Evolutionary conservation across 2,329 filamentous ascomycete genomes (phyloP).

Genomic region (Verticillium nubilum): DNA sequence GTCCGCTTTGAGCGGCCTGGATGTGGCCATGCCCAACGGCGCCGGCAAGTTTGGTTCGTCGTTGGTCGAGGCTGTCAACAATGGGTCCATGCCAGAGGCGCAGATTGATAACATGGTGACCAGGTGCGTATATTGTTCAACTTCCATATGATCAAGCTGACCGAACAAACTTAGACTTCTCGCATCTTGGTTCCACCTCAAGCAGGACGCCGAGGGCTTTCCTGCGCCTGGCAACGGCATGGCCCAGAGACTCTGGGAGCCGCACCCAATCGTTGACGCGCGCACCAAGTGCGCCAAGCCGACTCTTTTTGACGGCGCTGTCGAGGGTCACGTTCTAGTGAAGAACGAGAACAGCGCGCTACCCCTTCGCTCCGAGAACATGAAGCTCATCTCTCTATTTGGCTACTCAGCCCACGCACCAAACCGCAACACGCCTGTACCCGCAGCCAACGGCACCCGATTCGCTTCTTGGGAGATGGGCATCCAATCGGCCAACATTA

Average conservation of each 20-base stretch:
- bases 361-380: constrained; percentile 49
- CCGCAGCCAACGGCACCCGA: not conserved
- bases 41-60: constrained; percentile 42
- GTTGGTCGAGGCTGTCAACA: constrained; percentile 51
- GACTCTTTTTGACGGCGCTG: constrained; percentile 43
- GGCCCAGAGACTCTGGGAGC: constrained; percentile 50
- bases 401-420: constrained; percentile 56
- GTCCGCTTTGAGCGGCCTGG: constrained; percentile 59
- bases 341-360: constrained; percentile 64
- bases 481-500: not conserved
- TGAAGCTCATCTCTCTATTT: constrained; percentile 47
- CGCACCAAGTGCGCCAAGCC: constrained; percentile 37
- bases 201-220: constrained; percentile 20
- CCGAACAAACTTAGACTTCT: constrained; percentile 28
- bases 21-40: constrained; percentile 62
- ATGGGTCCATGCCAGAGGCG: constrained; percentile 50
- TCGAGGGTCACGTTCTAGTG: constrained; percentile 60
- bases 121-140: constrained; percentile 16
- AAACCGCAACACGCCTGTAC: constrained; percentile 31
- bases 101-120: constrained; percentile 57
- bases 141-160: not conserved
- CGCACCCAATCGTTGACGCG: constrained; percentile 43
- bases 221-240: constrained; percentile 44
- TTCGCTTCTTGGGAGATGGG: not conserved
- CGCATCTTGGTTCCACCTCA: constrained; percentile 51